A percentile compares a stretch with the other conserved stretches of the same genome.
Conservation (phyloP, 768 basidiomycete species). For the Lentinula sp. region DNA sequence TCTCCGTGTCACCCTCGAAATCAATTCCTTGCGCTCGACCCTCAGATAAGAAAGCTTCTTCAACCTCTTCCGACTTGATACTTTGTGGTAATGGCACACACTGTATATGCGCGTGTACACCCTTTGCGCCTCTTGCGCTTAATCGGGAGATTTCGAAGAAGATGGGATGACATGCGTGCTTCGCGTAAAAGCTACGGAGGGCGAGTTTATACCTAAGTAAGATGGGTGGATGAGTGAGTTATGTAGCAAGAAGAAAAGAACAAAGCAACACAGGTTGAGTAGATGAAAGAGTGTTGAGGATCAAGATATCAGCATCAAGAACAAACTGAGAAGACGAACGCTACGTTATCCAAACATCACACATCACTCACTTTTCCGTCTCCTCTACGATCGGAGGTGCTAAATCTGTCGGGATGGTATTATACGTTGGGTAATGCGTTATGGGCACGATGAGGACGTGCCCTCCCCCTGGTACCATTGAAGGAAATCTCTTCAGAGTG, state of each 20-base stretch:
- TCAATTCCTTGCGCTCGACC: slow-evolving; percentile 62
- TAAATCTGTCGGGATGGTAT: slow-evolving; percentile 75
- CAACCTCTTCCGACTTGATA: slow-evolving; percentile 51
- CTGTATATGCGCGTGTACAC: slow-evolving; percentile 94
- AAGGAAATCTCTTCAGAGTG: slow-evolving; percentile 27
- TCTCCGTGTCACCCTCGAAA: slow-evolving; percentile 62
- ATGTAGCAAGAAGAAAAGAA: not conserved
- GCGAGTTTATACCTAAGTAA: slow-evolving; percentile 68
- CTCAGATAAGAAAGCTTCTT: slow-evolving; percentile 65
- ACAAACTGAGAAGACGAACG: too few species aligned
- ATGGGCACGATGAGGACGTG: slow-evolving; percentile 94
- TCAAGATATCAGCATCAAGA: too few species aligned
- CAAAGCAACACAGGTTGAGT: slow-evolving; percentile 1
- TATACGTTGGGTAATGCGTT: slow-evolving; percentile 86
- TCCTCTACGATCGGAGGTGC: slow-evolving; percentile 72
- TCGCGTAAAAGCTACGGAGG: slow-evolving; percentile 64
- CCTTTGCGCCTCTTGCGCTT: slow-evolving; percentile 73
- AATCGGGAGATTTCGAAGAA: slow-evolving; percentile 86
- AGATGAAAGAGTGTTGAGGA: not conserved
- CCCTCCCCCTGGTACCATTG: slow-evolving; percentile 85
- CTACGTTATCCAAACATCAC: not conserved
- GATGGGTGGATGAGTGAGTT: not conserved
- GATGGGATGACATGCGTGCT: slow-evolving; percentile 62
- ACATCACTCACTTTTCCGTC: slow-evolving; percentile 55
- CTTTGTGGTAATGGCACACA: slow-evolving; percentile 70